Evolutionary conservation across 2,329 filamentous ascomycete species (phyloP).

Genomic region (Trichoderma endophyticum): DNA sequence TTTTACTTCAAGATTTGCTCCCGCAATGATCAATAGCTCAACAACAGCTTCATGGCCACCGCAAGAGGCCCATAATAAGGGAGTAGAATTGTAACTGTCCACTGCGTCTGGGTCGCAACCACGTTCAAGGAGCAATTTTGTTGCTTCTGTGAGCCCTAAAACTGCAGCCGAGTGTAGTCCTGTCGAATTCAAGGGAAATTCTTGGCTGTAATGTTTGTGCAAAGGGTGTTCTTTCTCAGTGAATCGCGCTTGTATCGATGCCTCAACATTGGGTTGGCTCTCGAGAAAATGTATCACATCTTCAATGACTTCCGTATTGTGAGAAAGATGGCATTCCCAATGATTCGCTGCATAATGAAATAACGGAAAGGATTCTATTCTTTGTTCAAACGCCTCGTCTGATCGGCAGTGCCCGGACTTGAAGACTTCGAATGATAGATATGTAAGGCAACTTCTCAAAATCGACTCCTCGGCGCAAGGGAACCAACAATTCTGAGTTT

Average conservation of each 20-base stretch:
- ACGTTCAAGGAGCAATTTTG: neutral
- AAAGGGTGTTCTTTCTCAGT: neutral
- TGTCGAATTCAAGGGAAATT: accelerated
- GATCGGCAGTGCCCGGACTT: accelerated
- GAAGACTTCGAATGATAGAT: neutral
- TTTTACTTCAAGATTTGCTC: neutral
- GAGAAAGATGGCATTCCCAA: neutral
- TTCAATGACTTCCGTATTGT: accelerated
- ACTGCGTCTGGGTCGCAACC: accelerated
- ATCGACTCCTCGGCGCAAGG: neutral
- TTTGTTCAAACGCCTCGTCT: neutral
- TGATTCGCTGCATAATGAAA: neutral
- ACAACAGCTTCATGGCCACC: neutral
- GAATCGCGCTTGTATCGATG: neutral
- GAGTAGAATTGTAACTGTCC: accelerated
- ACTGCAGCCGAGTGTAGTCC: neutral
- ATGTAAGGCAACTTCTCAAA: neutral
- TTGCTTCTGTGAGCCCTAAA: neutral
- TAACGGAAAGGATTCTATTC: neutral
- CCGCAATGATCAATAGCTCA: neutral
- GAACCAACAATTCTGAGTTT: neutral
- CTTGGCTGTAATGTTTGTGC: neutral
- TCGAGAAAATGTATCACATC: neutral
- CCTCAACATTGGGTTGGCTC: neutral
- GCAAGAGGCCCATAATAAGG: neutral